Conservation (phyloP, 257 asterid genomes). For the Lavandula angustifolia region DNA sequence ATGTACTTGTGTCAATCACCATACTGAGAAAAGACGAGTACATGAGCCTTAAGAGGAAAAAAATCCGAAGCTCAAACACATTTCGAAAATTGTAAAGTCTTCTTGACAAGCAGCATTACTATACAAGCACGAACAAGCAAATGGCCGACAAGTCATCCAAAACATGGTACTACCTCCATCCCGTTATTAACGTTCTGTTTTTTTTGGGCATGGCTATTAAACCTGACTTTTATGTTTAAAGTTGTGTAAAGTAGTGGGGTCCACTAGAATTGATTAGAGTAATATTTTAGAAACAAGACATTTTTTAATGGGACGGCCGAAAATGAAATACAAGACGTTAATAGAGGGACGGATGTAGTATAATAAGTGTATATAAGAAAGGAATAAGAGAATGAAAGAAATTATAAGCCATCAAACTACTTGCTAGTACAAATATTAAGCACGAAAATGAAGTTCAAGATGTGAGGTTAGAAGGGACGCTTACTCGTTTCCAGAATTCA, state of each 20-base stretch:
- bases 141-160: not conserved
- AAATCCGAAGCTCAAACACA: not conserved
- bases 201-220: too few species aligned
- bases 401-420: conserved; percentile 4
- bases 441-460: conserved; percentile 20
- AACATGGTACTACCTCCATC: too few species aligned
- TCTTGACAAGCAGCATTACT: not conserved
- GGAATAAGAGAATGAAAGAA: not conserved
- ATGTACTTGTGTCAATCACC: conserved; percentile 57
- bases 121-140: not conserved
- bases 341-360: too few species aligned
- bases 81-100: not conserved
- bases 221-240: too few species aligned
- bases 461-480: conserved; percentile 31
- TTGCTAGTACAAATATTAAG: not conserved
- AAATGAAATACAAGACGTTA: too few species aligned
- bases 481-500: conserved; percentile 86
- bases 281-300: too few species aligned
- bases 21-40: conserved; percentile 45
- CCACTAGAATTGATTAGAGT: too few species aligned
- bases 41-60: conserved; percentile 4
- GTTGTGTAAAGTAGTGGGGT: too few species aligned
- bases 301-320: too few species aligned
- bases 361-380: conserved; percentile 2
- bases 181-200: too few species aligned